These are phyloP conservation scores for Blastocystis hominis DNA, from an alignment of 352 stramenopile species.

Conservation along the genomic window DNA sequence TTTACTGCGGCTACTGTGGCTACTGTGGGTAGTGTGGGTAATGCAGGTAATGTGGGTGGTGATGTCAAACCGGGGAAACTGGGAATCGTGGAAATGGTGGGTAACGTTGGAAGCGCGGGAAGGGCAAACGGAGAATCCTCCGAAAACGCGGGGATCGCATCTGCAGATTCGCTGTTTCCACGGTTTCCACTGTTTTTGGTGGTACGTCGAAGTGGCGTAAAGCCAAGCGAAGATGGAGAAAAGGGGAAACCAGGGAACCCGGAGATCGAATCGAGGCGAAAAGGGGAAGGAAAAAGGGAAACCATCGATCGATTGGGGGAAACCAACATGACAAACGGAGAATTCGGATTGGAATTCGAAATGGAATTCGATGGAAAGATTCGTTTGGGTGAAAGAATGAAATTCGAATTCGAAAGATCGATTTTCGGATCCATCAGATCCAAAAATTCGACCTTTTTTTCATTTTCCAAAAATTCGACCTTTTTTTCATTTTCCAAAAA, in stretches of 20 bases:
- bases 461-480: no score
- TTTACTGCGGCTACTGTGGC: no score
- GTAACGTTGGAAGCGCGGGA: neutral
- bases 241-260: neutral
- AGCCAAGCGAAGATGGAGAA: neutral
- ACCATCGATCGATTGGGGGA: neutral
- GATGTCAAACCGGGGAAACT: no score
- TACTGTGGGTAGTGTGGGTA: no score
- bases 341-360: neutral
- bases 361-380: neutral
- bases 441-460: no score
- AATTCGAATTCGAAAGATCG: no score
- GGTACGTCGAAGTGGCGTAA: neutral
- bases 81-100: neutral
- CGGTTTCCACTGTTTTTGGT: neutral
- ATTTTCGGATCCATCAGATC: no score
- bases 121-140: neutral
- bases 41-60: no score
- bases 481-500: no score
- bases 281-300: neutral
- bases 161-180: neutral
- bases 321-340: neutral
- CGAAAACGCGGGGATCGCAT: neutral
- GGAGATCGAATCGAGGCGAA: neutral
- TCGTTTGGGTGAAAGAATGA: neutral